Conservation (phyloP, 2,329 filamentous ascomycete genomes). For the Helotiales sp. region DNA sequence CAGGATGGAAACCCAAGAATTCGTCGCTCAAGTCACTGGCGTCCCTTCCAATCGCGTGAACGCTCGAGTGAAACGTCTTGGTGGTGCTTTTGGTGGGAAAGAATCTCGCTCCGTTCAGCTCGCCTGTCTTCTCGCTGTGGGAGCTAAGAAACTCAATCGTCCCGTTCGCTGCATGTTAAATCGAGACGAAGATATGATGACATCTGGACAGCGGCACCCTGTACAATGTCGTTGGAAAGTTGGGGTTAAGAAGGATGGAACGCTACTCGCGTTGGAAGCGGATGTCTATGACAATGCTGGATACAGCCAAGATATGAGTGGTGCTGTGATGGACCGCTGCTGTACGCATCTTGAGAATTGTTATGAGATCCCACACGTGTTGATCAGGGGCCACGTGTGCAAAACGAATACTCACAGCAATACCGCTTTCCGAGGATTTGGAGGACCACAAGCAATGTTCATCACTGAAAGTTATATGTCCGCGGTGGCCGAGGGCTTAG, state of each 20-base stretch:
- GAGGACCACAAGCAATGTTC: constrained; percentile 93
- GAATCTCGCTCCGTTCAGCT: constrained; percentile 84
- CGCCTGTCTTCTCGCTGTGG: constrained; percentile 78
- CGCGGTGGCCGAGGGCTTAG: constrained; percentile 82
- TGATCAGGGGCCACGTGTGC: constrained; percentile 80
- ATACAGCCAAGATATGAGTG: constrained; percentile 61
- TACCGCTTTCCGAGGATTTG: constrained; percentile 93
- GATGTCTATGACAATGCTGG: constrained; percentile 91
- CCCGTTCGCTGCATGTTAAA: constrained; percentile 94
- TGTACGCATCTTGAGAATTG: constrained; percentile 83
- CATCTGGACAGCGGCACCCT: constrained; percentile 86
- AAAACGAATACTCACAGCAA: constrained; percentile 84
- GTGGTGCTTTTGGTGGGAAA: constrained; percentile 93
- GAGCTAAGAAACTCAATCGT: constrained; percentile 77
- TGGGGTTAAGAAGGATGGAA: constrained; percentile 85
- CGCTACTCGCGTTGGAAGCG: constrained; percentile 81
- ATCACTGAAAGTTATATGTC: constrained; percentile 86
- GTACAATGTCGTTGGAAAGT: constrained; percentile 90
- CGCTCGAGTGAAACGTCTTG: constrained; percentile 85
- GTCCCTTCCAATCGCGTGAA: constrained; percentile 88
- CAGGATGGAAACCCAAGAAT: constrained; percentile 80
- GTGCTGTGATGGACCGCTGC: constrained; percentile 80
- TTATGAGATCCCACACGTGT: constrained; percentile 83
- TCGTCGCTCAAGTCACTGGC: constrained; percentile 78
- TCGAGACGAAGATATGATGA: constrained; percentile 89